Base-by-base conservation (phyloP, 129 eudicot species). In the Apium graveolens region DNA sequence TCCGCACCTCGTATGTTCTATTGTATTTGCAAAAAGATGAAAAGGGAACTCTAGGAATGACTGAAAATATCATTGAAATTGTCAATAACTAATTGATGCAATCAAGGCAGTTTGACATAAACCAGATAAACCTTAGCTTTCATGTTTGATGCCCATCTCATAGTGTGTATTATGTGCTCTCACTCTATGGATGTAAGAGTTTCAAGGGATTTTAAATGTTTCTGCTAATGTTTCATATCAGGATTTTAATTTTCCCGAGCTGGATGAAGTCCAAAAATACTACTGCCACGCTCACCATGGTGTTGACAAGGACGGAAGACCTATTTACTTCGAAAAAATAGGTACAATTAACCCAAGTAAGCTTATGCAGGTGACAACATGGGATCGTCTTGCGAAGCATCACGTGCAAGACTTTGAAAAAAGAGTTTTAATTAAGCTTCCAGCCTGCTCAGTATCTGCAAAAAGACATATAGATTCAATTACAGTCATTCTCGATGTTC, bases 261-360 rank as follows among this genome's bases (percentile, higher is more conserved):
- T 89, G 82, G 80, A 83, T 74, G 91, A 91, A 85, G 92, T 91
- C 68, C 37, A 78, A 45, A 51, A 77, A 84, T 80, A 91, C 68
- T 85, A 87, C 76, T 86, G 86, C 65, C 97, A 91, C 39, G 94
- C 94, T 77, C 89, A 87, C 85, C 97, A 91, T 86, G 97, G 97
- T 42, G 84, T 85, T 57, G 95, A 91, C 79, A 91, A 87, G 78
- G 92, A 89, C 66, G 97, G 95, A 77, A 83, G 90, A 79, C 97
- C 97, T 70, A 69, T 91, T 76, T 91, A 91, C 84, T 86, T 91
- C 16, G 92, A 89, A 85, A 86, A 86, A 78, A 76, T 91, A 39
- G 97, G 97, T 65, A 86, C 83, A 81, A 83, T 84, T 78, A 87
- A 91, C 73, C 90, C 93, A 57, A 79, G 75, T 83, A 91, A 86